Base-by-base conservation (phyloP, 768 basidiomycete species). In the Basidioascus undulatus region DNA sequence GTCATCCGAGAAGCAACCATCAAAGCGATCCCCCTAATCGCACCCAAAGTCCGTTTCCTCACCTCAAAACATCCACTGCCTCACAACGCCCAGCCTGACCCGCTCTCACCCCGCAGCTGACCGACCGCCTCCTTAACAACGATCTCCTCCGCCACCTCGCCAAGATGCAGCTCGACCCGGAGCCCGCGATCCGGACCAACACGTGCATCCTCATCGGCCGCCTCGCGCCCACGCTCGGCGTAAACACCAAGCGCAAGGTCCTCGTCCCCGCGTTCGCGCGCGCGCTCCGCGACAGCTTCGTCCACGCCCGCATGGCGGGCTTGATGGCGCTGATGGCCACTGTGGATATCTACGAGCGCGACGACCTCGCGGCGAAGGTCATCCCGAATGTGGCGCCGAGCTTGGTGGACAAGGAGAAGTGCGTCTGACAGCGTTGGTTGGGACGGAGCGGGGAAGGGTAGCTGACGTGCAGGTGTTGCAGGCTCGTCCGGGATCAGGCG, bases 291-390 rank as follows among this genome's bases (percentile, higher is more conserved):
- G 92, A 98, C 54, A 57, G 70, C 0, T 96, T 96, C 55, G 74
- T 89, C 0, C 89, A 89, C 55, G 76, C 84, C 4, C 66, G 92
- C 31, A 82, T 89, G 2, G 89, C 92, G 0, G 89, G 83, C 0
- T 56, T 96, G 27, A 86, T 86, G 82, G 80, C 83, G 18, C 74
- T 94, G 48, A 92, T 84, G 74, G 86, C 87, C 5, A 84, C 82
- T 1, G 70, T 76, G 19, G 86, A 92, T 28, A 77, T 76, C 46
- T 96, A 79, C 48, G 84, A 80, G 39, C 56, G 69, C 12, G 80
- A 92, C 40, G 92, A 96, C 41, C 55, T 94, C 19, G 87, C 87
- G 0, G 68, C 66, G 3, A 86, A 77, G 53, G 87, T 96, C 1
- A 71, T 98, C 16, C 86, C 89, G 0, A 75, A 70, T 47, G 70